A percentile compares a stretch with the other conserved stretches of the same genome.
Conservation (phyloP, 1,139 yeast species). For the Blastobotrys capitulatus region DNA sequence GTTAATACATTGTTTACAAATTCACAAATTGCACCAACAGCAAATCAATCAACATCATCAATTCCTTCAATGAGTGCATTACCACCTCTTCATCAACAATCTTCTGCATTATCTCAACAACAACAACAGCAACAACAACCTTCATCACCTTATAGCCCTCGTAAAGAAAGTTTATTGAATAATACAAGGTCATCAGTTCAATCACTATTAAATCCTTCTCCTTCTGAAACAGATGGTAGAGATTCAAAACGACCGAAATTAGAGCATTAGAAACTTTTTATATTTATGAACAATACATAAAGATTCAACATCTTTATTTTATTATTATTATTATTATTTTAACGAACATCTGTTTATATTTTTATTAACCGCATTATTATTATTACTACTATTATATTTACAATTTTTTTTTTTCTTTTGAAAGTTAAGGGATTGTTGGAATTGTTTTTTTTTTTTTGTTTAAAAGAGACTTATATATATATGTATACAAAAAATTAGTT, state of each 20-base stretch:
- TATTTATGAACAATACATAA: too few species aligned
- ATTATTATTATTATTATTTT: not conserved
- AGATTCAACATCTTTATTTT: not conserved
- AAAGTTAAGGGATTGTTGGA: not conserved
- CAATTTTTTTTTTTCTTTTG: not conserved
- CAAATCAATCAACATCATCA: not conserved
- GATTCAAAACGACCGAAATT: conserved; percentile 1
- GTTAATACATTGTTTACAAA: not conserved
- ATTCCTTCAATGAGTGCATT: not conserved
- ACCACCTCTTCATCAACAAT: not conserved
- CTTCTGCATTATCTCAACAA: too few species aligned
- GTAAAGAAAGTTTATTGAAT: not conserved
- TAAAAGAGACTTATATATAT: not conserved
- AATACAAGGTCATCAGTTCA: conserved; percentile 11
- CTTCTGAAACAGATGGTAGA: conserved; percentile 8
- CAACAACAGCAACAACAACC: not conserved
- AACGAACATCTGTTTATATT: too few species aligned
- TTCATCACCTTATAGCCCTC: not conserved
- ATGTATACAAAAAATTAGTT: not conserved
- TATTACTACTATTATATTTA: not conserved
- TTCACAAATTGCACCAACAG: not conserved
- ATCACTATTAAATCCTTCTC: conserved; percentile 19
- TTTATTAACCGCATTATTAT: too few species aligned
- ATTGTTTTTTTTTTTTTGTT: not conserved
- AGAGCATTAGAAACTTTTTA: too few species aligned